Conservation (phyloP, 2,329 filamentous ascomycete species). For the Colletotrichum lupini region DNA sequence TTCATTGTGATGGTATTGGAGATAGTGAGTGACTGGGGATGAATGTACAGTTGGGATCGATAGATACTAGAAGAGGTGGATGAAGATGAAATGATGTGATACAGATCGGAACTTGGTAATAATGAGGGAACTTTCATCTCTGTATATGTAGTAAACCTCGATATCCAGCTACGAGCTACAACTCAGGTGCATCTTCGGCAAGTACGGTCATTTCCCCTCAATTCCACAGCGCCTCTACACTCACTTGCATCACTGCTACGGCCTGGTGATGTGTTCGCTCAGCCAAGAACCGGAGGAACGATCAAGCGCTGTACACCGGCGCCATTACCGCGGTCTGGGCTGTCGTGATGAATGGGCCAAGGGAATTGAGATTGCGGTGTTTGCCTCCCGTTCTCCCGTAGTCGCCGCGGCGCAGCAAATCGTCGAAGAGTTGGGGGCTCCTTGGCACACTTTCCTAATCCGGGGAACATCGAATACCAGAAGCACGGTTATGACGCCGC, state of each 20-base stretch:
- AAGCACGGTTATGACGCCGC: slow-evolving; percentile 11
- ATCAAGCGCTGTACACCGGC: not conserved
- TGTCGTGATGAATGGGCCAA: slow-evolving; percentile 29
- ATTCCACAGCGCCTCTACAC: not conserved
- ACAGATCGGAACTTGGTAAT: accelerated
- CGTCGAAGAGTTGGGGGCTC: not conserved
- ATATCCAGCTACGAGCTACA: not conserved
- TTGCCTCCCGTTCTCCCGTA: slow-evolving; percentile 3
- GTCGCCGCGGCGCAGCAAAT: not conserved
- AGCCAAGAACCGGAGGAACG: slow-evolving; percentile 14
- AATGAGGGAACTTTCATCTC: not conserved
- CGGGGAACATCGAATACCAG: not conserved
- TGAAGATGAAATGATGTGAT: not conserved
- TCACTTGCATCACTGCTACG: not conserved
- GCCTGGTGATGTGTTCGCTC: slow-evolving; percentile 9
- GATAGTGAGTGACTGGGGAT: not conserved
- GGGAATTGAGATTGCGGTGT: slow-evolving; percentile 1
- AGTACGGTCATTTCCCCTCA: not conserved
- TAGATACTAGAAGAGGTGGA: not conserved
- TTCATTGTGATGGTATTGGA: slow-evolving; percentile 2
- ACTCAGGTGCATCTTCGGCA: not conserved
- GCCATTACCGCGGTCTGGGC: not conserved
- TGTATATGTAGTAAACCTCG: not conserved
- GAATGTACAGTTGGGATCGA: not conserved
- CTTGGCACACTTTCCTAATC: slow-evolving; percentile 4